Percentiles rank a stretch among this genome's conserved stretches.
phyloP scores from a whole-genome alignment of 78 protist species.

The Dictyostelium purpureum region DNA sequence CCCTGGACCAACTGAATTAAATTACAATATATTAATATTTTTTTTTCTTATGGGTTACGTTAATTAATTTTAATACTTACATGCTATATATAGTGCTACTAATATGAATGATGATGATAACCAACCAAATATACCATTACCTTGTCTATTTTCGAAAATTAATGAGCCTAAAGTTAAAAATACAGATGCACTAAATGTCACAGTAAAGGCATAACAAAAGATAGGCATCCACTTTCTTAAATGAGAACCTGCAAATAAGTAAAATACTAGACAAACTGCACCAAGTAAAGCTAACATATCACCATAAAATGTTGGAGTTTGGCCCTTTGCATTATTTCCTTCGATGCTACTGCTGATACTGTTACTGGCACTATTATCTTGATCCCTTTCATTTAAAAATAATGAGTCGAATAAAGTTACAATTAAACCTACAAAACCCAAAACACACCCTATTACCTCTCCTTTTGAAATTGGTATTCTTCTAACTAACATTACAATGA shows the following conservation, averaged over 20 bases:
- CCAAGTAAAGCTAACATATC: constrained; percentile 73
- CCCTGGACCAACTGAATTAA: constrained; percentile 79
- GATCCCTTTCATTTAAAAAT: neutral
- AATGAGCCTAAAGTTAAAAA: constrained; percentile 15
- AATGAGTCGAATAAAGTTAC: constrained; percentile 44
- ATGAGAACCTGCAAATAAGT: constrained; percentile 54
- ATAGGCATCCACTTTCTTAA: constrained; percentile 70
- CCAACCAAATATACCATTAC: constrained; percentile 41
- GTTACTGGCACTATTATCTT: neutral
- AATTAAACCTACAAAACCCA: constrained; percentile 61
- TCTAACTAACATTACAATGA: constrained; percentile 2
- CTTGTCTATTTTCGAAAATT: constrained; percentile 10
- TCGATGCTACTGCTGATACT: neutral
- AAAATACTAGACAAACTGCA: constrained; percentile 52
- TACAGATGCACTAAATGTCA: constrained; percentile 57
- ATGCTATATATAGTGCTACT: constrained; percentile 38
- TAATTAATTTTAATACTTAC: neutral
- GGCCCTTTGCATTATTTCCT: neutral
- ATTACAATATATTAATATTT: neutral
- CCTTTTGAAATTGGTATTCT: constrained; percentile 50
- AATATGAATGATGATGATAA: neutral
- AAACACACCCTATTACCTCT: constrained; percentile 51
- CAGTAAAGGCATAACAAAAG: constrained; percentile 80
- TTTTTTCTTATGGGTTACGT: neutral
- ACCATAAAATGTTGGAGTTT: constrained; percentile 62